A percentile compares a stretch with the other conserved stretches of the same genome.
Evolutionary conservation across 129 eudicot genomes (phyloP).

Genomic region (Chrysanthemum makinoi): DNA sequence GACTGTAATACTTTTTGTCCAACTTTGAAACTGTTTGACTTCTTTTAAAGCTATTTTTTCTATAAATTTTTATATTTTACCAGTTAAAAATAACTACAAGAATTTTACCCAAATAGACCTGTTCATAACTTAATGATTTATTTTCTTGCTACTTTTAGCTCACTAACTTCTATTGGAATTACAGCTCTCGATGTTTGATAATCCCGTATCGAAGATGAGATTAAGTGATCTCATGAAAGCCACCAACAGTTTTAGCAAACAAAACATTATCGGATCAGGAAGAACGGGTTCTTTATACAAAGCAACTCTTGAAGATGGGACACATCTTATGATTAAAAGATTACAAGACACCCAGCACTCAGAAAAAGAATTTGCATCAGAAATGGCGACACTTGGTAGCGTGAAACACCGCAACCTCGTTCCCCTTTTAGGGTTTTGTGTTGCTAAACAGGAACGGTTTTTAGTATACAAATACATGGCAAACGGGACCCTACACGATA

Average conservation of each 20-base stretch:
- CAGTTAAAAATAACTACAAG: background rate
- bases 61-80: no score
- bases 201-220: constrained; percentile 78
- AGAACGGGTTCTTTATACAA: constrained; percentile 78
- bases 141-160: background rate
- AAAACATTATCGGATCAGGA: constrained; percentile 69
- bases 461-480: constrained; percentile 73
- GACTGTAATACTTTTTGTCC: background rate
- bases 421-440: constrained; percentile 80
- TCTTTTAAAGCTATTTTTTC: background rate
- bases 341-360: constrained; percentile 80
- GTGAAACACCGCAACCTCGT: constrained; percentile 78
- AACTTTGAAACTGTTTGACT: background rate
- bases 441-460: constrained; percentile 68
- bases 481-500: constrained; percentile 69
- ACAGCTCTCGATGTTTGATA: constrained; percentile 88
- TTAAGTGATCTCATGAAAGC: constrained; percentile 92
- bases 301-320: constrained; percentile 77
- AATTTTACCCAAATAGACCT: background rate
- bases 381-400: constrained; percentile 75
- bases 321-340: constrained; percentile 68
- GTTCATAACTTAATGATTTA: background rate
- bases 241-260: constrained; percentile 78
- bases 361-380: constrained; percentile 73
- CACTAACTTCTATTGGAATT: constrained; percentile 6